phyloP scores from a whole-genome alignment of 208 protist species.

The Acanthamoeba castellanii region DNA sequence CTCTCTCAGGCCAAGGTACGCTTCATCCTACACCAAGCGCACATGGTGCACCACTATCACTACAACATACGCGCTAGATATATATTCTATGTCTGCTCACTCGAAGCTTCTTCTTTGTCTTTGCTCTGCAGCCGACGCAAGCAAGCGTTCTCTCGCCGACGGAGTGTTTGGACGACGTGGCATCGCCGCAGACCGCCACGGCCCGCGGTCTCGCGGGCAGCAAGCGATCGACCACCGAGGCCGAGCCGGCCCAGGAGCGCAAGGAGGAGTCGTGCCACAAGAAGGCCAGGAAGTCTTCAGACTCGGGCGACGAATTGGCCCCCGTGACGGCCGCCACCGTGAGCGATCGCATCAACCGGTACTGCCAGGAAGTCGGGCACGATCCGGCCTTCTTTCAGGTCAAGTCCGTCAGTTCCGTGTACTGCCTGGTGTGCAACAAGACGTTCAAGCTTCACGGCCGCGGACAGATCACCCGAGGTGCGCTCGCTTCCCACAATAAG shows the following conservation, averaged over 20 bases:
- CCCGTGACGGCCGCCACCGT: neutral
- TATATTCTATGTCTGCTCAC: no score
- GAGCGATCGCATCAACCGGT: neutral
- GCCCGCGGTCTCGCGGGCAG: no score
- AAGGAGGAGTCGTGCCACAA: neutral
- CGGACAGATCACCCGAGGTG: neutral
- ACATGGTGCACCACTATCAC: neutral
- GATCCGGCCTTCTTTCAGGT: conserved; percentile 28
- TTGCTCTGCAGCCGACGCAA: no score
- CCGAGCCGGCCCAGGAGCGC: neutral
- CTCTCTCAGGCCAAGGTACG: neutral
- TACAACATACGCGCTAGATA: no score
- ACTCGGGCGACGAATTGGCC: neutral
- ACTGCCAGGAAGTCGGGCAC: conserved; percentile 1
- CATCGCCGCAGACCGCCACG: no score
- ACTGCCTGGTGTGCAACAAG: conserved; percentile 8
- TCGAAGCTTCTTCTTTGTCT: no score
- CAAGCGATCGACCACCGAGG: no score
- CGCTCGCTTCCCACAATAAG: neutral
- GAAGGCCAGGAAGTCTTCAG: neutral
- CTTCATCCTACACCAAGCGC: neutral
- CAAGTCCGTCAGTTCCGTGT: neutral
- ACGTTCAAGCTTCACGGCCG: conserved; percentile 5
- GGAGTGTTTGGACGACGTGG: no score
- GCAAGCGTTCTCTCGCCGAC: no score